Conservation (phyloP, 495 filamentous ascomycete species). For the Xylaria venustula region DNA sequence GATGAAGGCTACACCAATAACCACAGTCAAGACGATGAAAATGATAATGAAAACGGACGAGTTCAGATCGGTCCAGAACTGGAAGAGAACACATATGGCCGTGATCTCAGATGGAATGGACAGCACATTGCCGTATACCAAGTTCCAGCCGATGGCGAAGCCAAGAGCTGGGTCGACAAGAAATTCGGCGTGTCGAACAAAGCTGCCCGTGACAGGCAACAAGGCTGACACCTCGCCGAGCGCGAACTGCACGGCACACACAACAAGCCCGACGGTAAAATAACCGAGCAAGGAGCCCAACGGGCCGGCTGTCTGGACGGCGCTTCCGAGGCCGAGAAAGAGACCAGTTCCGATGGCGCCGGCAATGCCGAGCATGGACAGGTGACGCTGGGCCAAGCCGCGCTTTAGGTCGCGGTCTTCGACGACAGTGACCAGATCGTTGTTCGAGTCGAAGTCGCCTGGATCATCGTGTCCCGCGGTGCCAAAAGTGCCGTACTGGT, state of each 20-base stretch:
- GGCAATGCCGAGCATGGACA: slow-evolving; percentile 49
- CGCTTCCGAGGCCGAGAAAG: slow-evolving; percentile 49
- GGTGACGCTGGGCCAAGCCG: slow-evolving; percentile 43
- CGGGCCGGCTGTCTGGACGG: slow-evolving; percentile 47
- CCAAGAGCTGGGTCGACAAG: slow-evolving; percentile 76
- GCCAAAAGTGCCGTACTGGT: slow-evolving; percentile 9
- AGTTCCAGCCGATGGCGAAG: slow-evolving; percentile 70
- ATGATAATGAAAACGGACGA: slow-evolving; percentile 54
- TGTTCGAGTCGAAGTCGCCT: not conserved
- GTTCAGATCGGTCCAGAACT: slow-evolving; percentile 58
- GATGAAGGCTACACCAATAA: slow-evolving; percentile 53
- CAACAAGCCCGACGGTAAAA: slow-evolving; percentile 49
- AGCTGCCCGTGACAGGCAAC: slow-evolving; percentile 57
- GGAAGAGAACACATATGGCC: slow-evolving; percentile 59
- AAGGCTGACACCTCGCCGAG: slow-evolving; percentile 61
- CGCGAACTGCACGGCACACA: slow-evolving; percentile 52
- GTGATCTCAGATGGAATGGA: slow-evolving; percentile 61
- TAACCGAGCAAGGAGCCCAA: slow-evolving; percentile 54
- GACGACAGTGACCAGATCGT: slow-evolving; percentile 30
- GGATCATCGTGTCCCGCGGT: not conserved
- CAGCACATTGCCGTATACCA: slow-evolving; percentile 49
- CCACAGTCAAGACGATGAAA: slow-evolving; percentile 53
- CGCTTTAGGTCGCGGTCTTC: slow-evolving; percentile 40
- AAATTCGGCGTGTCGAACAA: slow-evolving; percentile 66
- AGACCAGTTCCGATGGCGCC: slow-evolving; percentile 56